Percentiles rank a stretch among this genome's conserved stretches.
Evolutionary conservation across 2,329 filamentous ascomycete species (phyloP).

Genomic region (Aspergillus neotritici): DNA sequence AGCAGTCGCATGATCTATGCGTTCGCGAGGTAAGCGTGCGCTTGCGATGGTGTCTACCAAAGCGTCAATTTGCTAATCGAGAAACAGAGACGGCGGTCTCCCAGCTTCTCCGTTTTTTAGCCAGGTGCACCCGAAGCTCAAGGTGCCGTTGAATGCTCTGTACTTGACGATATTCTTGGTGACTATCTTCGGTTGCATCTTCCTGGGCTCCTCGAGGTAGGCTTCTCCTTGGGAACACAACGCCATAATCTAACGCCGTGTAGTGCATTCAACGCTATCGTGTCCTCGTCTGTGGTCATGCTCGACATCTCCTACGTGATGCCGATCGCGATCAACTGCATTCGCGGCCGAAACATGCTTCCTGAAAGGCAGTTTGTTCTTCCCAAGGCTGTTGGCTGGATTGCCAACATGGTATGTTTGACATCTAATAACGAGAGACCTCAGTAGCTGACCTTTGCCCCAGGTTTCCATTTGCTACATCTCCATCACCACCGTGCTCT

Average conservation of each 20-base stretch:
- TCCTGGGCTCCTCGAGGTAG: constrained; percentile 55
- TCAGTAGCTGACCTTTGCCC: not conserved
- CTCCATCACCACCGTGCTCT: constrained; percentile 66
- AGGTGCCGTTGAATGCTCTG: constrained; percentile 62
- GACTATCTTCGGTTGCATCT: constrained; percentile 64
- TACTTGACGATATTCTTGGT: constrained; percentile 56
- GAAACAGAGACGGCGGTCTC: constrained; percentile 57
- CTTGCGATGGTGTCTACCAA: no score
- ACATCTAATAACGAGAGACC: not conserved
- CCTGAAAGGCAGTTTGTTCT: constrained; percentile 57
- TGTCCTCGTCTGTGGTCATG: constrained; percentile 65
- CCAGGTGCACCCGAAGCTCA: constrained; percentile 55
- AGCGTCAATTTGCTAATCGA: constrained; percentile 1
- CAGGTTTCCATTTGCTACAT: constrained; percentile 58
- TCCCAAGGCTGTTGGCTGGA: constrained; percentile 53
- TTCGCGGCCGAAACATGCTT: constrained; percentile 60
- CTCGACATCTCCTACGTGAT: constrained; percentile 69
- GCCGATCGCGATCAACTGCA: constrained; percentile 63
- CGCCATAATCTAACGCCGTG: not conserved
- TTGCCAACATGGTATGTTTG: constrained; percentile 49
- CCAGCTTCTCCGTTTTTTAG: constrained; percentile 57
- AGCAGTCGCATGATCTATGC: constrained; percentile 34
- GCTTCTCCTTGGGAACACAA: not conserved
- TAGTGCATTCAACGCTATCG: constrained; percentile 66
- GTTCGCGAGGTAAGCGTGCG: constrained; percentile 24